Conservation (phyloP, 2,329 filamentous ascomycete species). For the Elsinoe necatrix region DNA sequence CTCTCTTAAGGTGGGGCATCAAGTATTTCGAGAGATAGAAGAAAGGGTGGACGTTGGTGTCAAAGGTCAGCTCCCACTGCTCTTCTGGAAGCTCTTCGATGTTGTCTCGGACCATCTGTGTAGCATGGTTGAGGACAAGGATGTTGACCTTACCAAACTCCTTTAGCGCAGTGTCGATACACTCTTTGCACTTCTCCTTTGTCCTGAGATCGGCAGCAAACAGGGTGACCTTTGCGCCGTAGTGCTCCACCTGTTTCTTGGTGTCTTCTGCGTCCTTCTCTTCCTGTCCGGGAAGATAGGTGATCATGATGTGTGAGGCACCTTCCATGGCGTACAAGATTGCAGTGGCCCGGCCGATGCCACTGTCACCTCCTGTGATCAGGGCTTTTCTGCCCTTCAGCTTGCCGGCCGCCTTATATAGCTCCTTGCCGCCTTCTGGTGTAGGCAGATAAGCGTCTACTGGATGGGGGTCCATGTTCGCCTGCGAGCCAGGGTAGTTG, state of each 20-base stretch:
- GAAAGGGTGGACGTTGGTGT: conserved; percentile 74
- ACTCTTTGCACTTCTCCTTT: conserved; percentile 59
- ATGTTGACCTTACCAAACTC: conserved; percentile 64
- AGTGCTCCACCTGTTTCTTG: conserved; percentile 58
- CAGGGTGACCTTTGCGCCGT: conserved; percentile 58
- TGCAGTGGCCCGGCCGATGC: conserved; percentile 68
- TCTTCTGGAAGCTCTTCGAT: conserved; percentile 67
- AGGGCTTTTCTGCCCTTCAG: conserved; percentile 65
- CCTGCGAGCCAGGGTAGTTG: conserved; percentile 42
- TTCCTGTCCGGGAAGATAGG: conserved; percentile 61
- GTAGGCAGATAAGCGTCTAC: conserved; percentile 59
- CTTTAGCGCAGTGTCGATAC: conserved; percentile 58
- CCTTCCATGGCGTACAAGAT: conserved; percentile 76
- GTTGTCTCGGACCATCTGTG: conserved; percentile 63
- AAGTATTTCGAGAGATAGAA: conserved; percentile 74
- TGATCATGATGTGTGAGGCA: conserved; percentile 58
- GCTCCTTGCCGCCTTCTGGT: conserved; percentile 57
- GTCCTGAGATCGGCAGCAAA: conserved; percentile 57
- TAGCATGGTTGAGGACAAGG: conserved; percentile 63
- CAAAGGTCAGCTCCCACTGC: conserved; percentile 71
- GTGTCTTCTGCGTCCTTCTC: conserved; percentile 69
- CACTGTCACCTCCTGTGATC: conserved; percentile 73
- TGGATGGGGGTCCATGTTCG: conserved; percentile 51
- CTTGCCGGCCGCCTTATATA: conserved; percentile 68
- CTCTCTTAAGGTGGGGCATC: conserved; percentile 65